Conservation (phyloP, 495 filamentous ascomycete genomes). For the Penicillium odoratum region DNA sequence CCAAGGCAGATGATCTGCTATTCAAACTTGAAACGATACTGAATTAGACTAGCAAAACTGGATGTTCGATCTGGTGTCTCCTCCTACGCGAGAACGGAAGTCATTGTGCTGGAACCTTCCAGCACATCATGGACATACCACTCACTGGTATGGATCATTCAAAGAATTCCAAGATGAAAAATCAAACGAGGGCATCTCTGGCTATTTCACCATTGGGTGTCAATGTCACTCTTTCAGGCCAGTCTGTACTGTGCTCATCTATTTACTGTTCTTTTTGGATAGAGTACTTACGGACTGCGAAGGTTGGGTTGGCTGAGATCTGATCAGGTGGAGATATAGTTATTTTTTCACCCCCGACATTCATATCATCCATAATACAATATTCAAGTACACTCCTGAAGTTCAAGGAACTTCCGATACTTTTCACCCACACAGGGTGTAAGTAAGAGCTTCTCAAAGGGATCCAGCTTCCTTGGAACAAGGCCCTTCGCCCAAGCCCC, state of each 20-base stretch:
- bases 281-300: conserved; percentile 22
- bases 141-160: conserved; percentile 17
- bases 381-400: background rate
- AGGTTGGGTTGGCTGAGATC: conserved; percentile 4
- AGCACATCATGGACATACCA: conserved; percentile 16
- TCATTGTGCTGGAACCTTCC: conserved; percentile 10
- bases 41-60: background rate
- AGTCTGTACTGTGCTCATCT: conserved; percentile 21
- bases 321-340: conserved; percentile 23
- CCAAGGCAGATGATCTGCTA: conserved; percentile 65
- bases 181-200: conserved; percentile 23
- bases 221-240: background rate
- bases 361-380: background rate
- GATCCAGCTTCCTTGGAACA: no score
- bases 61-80: background rate
- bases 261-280: background rate
- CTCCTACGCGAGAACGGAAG: conserved; percentile 1
- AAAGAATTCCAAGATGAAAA: conserved; percentile 24
- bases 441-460: background rate
- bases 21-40: background rate
- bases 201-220: conserved; percentile 20
- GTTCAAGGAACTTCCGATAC: background rate
- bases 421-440: background rate
- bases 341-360: conserved; percentile 27
- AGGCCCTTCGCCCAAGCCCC: conserved; percentile 10